Conservation (phyloP, 164 flowering plant genomes). For the grape (Vitis vinifera) region DNA sequence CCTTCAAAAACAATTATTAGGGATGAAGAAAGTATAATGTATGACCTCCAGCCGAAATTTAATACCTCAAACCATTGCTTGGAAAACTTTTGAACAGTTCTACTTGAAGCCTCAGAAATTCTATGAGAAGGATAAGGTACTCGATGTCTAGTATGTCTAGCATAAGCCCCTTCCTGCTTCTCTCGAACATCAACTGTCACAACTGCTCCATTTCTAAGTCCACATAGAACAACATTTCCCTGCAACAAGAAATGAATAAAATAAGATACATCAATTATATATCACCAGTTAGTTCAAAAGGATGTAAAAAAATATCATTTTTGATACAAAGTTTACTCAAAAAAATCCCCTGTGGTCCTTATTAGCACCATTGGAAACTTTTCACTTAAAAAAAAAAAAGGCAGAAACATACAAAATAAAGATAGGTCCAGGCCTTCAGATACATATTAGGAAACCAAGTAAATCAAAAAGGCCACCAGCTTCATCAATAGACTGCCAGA, state of each 20-base stretch:
- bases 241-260: slow-evolving; percentile 28
- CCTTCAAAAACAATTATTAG: too few relatives aligned
- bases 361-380: too few relatives aligned
- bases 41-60: background rate
- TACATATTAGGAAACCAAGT: too few relatives aligned
- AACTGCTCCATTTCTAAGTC: slow-evolving; percentile 90
- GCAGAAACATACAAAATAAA: too few relatives aligned
- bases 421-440: too few relatives aligned
- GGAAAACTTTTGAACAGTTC: slow-evolving; percentile 15
- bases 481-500: too few relatives aligned
- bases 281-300: background rate
- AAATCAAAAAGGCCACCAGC: too few relatives aligned
- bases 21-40: background rate
- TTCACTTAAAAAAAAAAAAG: too few relatives aligned
- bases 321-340: background rate
- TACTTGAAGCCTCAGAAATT: slow-evolving; percentile 15
- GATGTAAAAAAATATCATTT: background rate
- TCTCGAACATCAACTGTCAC: slow-evolving; percentile 74
- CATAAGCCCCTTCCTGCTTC: slow-evolving; percentile 31
- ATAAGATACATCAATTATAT: background rate
- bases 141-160: slow-evolving; percentile 34
- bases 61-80: slow-evolving; percentile 63
- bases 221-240: slow-evolving; percentile 79
- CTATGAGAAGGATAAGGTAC: slow-evolving; percentile 27
- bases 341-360: background rate